Percentiles rank a stretch among this genome's conserved stretches.
Evolutionary conservation across 2,329 filamentous ascomycete species (phyloP).

Genomic region (Paraphaeosphaeria minitans): DNA sequence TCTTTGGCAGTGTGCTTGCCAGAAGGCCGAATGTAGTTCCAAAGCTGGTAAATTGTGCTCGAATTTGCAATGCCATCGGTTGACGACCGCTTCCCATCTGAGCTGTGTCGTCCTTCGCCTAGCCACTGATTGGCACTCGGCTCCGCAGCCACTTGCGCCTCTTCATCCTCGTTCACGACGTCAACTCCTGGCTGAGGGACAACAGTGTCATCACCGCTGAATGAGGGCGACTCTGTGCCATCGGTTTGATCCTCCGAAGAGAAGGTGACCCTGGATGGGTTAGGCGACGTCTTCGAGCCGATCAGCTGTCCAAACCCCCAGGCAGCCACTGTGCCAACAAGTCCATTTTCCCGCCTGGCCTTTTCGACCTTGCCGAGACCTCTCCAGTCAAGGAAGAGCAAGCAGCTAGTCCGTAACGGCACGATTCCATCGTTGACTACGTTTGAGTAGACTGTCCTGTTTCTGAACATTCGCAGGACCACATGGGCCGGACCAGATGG

Average conservation of each 20-base stretch:
- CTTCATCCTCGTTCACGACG: slow-evolving; percentile 70
- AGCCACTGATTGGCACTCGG: slow-evolving; percentile 40
- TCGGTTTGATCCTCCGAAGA: slow-evolving; percentile 36
- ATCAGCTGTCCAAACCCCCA: slow-evolving; percentile 96
- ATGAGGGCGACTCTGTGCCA: slow-evolving; percentile 34
- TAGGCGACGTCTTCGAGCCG: slow-evolving; percentile 66
- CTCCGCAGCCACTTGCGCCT: slow-evolving; percentile 49
- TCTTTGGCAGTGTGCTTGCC: slow-evolving; percentile 73
- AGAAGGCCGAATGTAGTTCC: slow-evolving; percentile 73
- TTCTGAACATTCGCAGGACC: slow-evolving; percentile 84
- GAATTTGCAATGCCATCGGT: slow-evolving; percentile 29
- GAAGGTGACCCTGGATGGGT: slow-evolving; percentile 51
- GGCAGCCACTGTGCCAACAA: slow-evolving; percentile 89
- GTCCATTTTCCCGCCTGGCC: slow-evolving; percentile 84
- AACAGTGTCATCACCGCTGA: slow-evolving; percentile 50
- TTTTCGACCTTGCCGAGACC: slow-evolving; percentile 93
- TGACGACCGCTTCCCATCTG: slow-evolving; percentile 24
- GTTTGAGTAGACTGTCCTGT: slow-evolving; percentile 92
- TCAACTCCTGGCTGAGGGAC: slow-evolving; percentile 74
- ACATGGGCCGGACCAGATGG: slow-evolving; percentile 90
- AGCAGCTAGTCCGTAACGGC: slow-evolving; percentile 88
- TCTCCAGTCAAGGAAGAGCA: slow-evolving; percentile 97
- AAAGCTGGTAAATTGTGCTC: slow-evolving; percentile 59
- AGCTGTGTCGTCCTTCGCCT: slow-evolving; percentile 32
- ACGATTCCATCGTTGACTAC: slow-evolving; percentile 98